Evolutionary conservation across 2,329 filamentous ascomycete genomes (phyloP), one percentile per base, ranked within the genome.

Genomic region (Cladosporium cucumerinum): DNA sequence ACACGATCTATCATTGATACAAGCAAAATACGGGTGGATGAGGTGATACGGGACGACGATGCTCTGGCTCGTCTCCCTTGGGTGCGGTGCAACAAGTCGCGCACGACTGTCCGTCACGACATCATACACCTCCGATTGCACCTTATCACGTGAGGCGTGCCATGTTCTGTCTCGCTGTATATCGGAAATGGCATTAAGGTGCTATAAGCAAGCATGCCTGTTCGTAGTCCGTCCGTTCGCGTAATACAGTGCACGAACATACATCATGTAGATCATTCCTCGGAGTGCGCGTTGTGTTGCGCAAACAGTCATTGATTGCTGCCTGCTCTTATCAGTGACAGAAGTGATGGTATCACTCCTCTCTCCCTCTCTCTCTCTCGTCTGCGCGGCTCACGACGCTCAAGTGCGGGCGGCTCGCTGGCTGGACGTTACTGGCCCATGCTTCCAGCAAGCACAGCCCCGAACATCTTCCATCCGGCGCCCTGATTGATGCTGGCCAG

Each of bases 61-160:
- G 32, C 25, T 23, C 30, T 16, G 18, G 5, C 7, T 28, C 23
- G 55, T 21, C 21, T 46, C 55, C 55, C 34, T 46, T 58, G 55
- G 55, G 18, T 43, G 34, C 21, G 18, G 55, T 58, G 55, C 55
- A 58, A 58, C 55, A 58, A 58, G 55, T 58, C 55, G 55, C 36
- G 55, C 36, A 18, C 34, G 23, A 25, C 11, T 26, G 55, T 46
- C 55, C 55, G 51, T 58, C 55, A 58, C 55, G 55, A 46, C 55
- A 58, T 58, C 55, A 58, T 58, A 39, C 32, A 36, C 23, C 10
- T 36, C 18, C 32, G 23, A 58, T 58, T 28, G 55, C 55, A 36
- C 36, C 36, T 58, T 58, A 58, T 58, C 32, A 58, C 55, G 55
- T 46, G 55, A 46, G 32, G 3, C 16, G 11, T 18, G 32, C 6